phyloP scores from a whole-genome alignment of 1,284 basidiomycete species.

The Wolfiporia cocos region DNA sequence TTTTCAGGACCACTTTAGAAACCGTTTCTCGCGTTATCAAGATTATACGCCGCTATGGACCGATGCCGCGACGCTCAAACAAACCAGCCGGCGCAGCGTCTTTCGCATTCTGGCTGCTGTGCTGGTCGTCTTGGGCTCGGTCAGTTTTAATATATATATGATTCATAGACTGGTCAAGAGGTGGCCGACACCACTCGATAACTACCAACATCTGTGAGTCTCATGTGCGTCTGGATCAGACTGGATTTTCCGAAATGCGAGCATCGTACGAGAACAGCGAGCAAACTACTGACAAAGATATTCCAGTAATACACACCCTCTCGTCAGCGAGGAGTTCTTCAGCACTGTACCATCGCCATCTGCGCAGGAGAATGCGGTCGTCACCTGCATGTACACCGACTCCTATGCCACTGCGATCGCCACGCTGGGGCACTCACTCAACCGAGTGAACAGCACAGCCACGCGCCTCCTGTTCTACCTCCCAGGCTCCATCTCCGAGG shows the following conservation, averaged over 20 bases:
- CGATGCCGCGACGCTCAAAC: not conserved
- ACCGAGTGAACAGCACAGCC: conserved; percentile 28
- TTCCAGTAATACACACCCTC: conserved; percentile 8
- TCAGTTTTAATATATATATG: conserved; percentile 2
- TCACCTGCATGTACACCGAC: conserved; percentile 38
- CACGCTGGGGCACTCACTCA: conserved; percentile 36
- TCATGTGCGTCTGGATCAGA: not conserved
- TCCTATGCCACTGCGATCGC: conserved; percentile 35
- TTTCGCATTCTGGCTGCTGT: not conserved
- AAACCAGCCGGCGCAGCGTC: too few species aligned
- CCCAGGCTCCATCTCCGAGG: conserved; percentile 30
- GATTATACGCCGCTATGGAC: conserved; percentile 6
- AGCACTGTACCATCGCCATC: conserved; percentile 2
- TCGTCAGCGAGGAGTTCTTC: conserved; percentile 4
- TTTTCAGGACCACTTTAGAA: too few species aligned
- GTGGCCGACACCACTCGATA: conserved; percentile 4
- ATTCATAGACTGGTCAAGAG: not conserved
- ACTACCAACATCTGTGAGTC: conserved; percentile 9
- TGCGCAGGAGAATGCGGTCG: conserved; percentile 29
- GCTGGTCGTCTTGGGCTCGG: not conserved
- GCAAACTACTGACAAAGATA: too few species aligned
- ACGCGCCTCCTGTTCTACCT: conserved; percentile 33
- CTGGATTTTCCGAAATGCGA: not conserved
- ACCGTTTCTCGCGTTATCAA: conserved; percentile 2
- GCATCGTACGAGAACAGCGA: too few species aligned